Percentiles rank a stretch among this genome's conserved stretches.
Conservation (phyloP, 208 protist species). For the Vickermania spadyakhi region DNA sequence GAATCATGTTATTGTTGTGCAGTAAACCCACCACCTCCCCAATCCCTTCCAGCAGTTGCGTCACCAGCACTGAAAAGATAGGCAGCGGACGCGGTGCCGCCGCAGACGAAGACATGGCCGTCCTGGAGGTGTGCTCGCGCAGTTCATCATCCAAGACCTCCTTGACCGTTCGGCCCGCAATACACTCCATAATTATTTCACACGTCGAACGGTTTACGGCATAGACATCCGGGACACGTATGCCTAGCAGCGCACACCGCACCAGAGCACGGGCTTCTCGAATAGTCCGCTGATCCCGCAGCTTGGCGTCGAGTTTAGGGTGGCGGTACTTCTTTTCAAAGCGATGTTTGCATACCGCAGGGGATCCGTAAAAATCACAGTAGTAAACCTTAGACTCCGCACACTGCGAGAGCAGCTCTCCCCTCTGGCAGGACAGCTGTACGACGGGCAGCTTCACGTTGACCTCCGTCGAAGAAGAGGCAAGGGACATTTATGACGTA, state of each 20-base stretch:
- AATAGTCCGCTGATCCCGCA: constrained; percentile 69
- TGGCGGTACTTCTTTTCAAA: constrained; percentile 77
- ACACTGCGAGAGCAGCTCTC: constrained; percentile 44
- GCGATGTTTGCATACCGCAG: constrained; percentile 60
- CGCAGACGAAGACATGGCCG: not conserved
- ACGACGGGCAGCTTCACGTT: constrained; percentile 6
- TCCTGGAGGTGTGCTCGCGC: not conserved
- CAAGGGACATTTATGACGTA: too few relatives aligned
- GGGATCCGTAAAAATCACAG: constrained; percentile 46
- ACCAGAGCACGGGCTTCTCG: constrained; percentile 66
- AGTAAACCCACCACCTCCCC: constrained; percentile 84
- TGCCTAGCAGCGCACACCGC: constrained; percentile 41
- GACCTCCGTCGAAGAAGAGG: too few relatives aligned
- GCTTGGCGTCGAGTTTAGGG: constrained; percentile 48
- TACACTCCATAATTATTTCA: constrained; percentile 75
- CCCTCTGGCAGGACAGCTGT: constrained; percentile 4
- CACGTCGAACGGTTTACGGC: constrained; percentile 38
- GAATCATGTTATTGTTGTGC: constrained; percentile 90
- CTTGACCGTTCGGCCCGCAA: constrained; percentile 56
- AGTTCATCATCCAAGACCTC: constrained; percentile 38
- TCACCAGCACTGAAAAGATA: constrained; percentile 14
- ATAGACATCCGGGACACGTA: constrained; percentile 54
- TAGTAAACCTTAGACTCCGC: constrained; percentile 75
- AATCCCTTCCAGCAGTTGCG: constrained; percentile 49
- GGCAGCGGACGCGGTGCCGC: not conserved